Evolutionary conservation across 1,139 yeast species (phyloP), one percentile per base, ranked within the genome.

Genomic region (Debaryomycetaceae sp.): DNA sequence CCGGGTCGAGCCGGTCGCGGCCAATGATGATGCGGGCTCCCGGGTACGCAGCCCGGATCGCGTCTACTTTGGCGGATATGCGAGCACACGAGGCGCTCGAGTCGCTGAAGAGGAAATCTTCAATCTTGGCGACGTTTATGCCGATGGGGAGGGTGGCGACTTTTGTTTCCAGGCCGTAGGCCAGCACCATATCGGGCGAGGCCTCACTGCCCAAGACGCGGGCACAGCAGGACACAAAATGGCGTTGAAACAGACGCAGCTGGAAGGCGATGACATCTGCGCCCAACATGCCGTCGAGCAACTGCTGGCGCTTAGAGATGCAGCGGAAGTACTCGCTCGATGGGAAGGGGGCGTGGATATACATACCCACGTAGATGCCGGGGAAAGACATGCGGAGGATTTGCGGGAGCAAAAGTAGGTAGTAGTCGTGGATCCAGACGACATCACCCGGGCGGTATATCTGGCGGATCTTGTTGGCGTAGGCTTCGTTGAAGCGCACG

Each of bases 361-460:
- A 90, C 42, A 90, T 78, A 0, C 96, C 97, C 42, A 92, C 86
- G 40, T 81, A 76, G 4, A 95, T 97, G 35, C 73, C 53, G 11
- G 96, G 96, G 15, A 86, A 54, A 38, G 67, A 58, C 33, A 74
- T 67, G 39, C 96, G 68, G 5, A 90, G 66, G 92, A 90, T 78
- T 35, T 68, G 68, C 0, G 97, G 97, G 2, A 86, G 87, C 25
- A 90, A 61, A 55, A 90, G 64, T 37, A 90, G 62, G 55, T 90
- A 97, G 49, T 90, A 90, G 55, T 90, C 98, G 49, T 90, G 95
- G 35, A 90, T 66, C 97, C 97, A 90, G 33, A 90, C 68, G 28
- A 73, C 61, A 35, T 62, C 62, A 29, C 61, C 60, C 0, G 67
- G 65, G 34, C 61, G 64, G 15, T 52, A 90, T 24, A 82, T 65